Conservation (phyloP, 1,284 basidiomycete genomes). For the Pseudozyma sp. region DNA sequence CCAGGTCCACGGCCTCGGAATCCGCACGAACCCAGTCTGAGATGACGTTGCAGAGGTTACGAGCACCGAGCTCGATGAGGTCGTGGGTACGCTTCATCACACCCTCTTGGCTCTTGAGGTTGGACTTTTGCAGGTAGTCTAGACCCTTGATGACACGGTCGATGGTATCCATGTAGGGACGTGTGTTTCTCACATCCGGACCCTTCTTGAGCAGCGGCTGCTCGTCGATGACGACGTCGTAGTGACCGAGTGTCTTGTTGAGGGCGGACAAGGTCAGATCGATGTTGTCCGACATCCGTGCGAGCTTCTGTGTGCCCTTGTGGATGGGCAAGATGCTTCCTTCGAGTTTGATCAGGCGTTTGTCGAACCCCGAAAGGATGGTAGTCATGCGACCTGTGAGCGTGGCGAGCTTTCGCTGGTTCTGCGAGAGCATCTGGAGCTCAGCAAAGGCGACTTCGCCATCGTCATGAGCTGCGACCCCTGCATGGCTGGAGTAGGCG, state of each 20-base stretch:
- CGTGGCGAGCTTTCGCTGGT: slow-evolving; percentile 67
- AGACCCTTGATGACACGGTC: slow-evolving; percentile 61
- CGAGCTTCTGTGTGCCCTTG: slow-evolving; percentile 62
- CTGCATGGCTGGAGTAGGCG: slow-evolving; percentile 8
- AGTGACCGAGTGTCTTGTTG: slow-evolving; percentile 62
- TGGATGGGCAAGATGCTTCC: slow-evolving; percentile 67
- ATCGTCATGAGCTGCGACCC: slow-evolving; percentile 31
- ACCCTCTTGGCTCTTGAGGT: slow-evolving; percentile 54
- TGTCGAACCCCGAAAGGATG: slow-evolving; percentile 70
- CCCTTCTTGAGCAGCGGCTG: slow-evolving; percentile 64
- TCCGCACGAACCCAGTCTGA: slow-evolving; percentile 59
- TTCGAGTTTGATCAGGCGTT: slow-evolving; percentile 67
- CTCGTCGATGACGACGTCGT: slow-evolving; percentile 64
- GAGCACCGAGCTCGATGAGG: slow-evolving; percentile 61
- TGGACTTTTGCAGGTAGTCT: slow-evolving; percentile 44
- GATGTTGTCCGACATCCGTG: slow-evolving; percentile 61
- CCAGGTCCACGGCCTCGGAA: slow-evolving; percentile 55
- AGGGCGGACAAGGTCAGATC: slow-evolving; percentile 59
- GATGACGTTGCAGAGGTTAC: slow-evolving; percentile 59
- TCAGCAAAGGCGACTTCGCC: slow-evolving; percentile 67
- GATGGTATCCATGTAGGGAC: slow-evolving; percentile 65
- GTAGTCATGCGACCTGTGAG: slow-evolving; percentile 69
- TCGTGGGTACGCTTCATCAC: slow-evolving; percentile 62
- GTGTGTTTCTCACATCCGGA: slow-evolving; percentile 56
- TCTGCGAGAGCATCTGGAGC: slow-evolving; percentile 69